Evolutionary conservation across 169 alveolate species (phyloP).

Genomic region (Eimeria necatrix): DNA sequence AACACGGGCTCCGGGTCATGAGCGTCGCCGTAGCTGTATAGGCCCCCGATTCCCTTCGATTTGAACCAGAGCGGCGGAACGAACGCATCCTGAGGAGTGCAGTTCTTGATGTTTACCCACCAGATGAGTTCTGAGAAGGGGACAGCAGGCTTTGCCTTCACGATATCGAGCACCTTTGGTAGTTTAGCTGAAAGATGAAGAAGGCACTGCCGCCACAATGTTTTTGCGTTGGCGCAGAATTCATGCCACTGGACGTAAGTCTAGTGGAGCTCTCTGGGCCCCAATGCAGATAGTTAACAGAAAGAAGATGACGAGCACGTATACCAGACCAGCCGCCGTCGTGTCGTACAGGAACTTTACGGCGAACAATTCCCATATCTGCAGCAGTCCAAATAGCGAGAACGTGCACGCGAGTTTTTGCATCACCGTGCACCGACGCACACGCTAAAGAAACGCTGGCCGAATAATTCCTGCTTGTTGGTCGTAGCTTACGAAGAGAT

Average conservation of each 20-base stretch:
- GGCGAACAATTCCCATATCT: constrained; percentile 72
- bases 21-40: background rate
- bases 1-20: constrained; percentile 47
- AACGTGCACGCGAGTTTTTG: background rate
- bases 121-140: too few relatives aligned
- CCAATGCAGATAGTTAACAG: constrained; percentile 27
- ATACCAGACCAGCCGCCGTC: constrained; percentile 29
- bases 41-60: too few relatives aligned
- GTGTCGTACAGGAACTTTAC: constrained; percentile 57
- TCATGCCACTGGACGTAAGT: too few relatives aligned
- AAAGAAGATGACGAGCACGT: constrained; percentile 29
- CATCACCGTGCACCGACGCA: background rate
- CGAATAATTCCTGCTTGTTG: background rate
- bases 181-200: too few relatives aligned
- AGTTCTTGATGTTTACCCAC: too few relatives aligned
- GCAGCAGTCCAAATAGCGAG: background rate
- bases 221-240: too few relatives aligned
- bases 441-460: background rate
- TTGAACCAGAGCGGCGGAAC: too few relatives aligned
- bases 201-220: too few relatives aligned
- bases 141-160: too few relatives aligned
- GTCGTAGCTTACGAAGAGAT: constrained; percentile 28
- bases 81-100: too few relatives aligned
- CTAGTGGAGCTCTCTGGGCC: background rate
- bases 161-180: too few relatives aligned